Conservation (phyloP, 2,329 filamentous ascomycete species). For the Epichloe brachyelytri region DNA sequence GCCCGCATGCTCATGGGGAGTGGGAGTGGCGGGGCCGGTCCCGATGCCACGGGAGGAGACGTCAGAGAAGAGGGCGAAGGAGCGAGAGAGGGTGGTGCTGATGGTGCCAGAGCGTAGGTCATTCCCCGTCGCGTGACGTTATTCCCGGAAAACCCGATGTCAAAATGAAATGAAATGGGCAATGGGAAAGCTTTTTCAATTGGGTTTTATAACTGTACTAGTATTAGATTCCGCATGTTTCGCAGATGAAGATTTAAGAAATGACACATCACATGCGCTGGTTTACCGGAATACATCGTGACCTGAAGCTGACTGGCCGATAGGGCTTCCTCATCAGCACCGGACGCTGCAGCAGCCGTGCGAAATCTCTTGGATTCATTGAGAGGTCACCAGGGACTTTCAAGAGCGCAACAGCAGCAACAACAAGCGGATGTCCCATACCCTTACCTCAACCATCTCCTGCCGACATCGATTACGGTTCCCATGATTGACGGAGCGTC, state of each 20-base stretch:
- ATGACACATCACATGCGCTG: constrained; percentile 7
- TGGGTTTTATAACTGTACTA: constrained; percentile 17
- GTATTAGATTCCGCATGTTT: constrained; percentile 13
- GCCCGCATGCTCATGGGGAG: constrained; percentile 44
- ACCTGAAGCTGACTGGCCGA: constrained; percentile 29
- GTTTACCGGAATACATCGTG: neutral
- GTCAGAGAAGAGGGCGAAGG: constrained; percentile 79
- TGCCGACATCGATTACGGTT: constrained; percentile 65
- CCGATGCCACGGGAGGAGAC: constrained; percentile 82
- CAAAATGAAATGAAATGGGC: constrained; percentile 2
- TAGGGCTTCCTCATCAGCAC: constrained; percentile 46
- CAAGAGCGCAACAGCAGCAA: constrained; percentile 21
- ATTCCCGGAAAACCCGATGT: constrained; percentile 8
- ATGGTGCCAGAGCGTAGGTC: constrained; percentile 99
- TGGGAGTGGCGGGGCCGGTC: constrained; percentile 67
- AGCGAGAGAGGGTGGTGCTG: constrained; percentile 82
- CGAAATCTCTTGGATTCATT: constrained; percentile 83
- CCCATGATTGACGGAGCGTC: constrained; percentile 56
- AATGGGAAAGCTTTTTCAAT: constrained; percentile 5
- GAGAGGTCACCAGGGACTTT: constrained; percentile 37
- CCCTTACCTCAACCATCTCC: constrained; percentile 75
- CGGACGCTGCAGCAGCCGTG: constrained; percentile 65
- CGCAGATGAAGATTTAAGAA: constrained; percentile 13
- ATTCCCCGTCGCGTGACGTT: constrained; percentile 19
- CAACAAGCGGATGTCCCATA: constrained; percentile 45